Evolutionary conservation across 2,329 filamentous ascomycete species (phyloP), one percentile per base, ranked within the genome.

Genomic region (Xylaria sp.): DNA sequence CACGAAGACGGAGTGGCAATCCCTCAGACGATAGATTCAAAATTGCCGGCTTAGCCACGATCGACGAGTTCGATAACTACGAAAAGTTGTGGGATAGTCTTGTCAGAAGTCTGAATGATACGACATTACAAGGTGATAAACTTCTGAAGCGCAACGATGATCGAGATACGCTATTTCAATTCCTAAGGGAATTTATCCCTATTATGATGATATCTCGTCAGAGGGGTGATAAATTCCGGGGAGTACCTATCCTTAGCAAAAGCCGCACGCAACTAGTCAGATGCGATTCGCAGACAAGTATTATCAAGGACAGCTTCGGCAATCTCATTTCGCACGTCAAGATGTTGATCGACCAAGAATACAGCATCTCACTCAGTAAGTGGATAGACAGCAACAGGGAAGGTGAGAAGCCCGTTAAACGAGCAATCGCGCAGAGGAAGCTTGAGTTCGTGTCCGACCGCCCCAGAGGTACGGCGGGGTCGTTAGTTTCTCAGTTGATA

Each of bases 201-300:
- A 1, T 3, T 2, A 66, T 66, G 46, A 66, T 66, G 48, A 40
- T 60, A 4, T 31, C 48, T 23, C 63, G 63, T 20, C 28, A 49
- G 17, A 46, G 51, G 15, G 63, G 57, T 1, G 49, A 53, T 23
- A 28, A 3, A 2, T 66, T 66, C 15, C 46, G 58, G 17, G 63
- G 58, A 9, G 7, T n/a, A 17, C 0, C 6, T 9, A 59, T 59
- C 4, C 26, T 46, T 15, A 17, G 2, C 4, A 33, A 10, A 23
- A 28, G 23, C 1, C 15, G 3, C 7, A 33, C 11, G 6, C 26
- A 48, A 23, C 26, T 59, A 6, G 33, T 59, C 6, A 11, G 17
- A 6, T 59, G 57, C 26, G 40, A 59, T 59, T 36, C 23, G 9
- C 31, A 4, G n/a, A 6, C 2, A 6, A 11, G 9, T 6, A 5